These are phyloP conservation scores for Baffinella frigidus DNA, from an alignment of 208 protist species.

Conservation along the genomic window DNA sequence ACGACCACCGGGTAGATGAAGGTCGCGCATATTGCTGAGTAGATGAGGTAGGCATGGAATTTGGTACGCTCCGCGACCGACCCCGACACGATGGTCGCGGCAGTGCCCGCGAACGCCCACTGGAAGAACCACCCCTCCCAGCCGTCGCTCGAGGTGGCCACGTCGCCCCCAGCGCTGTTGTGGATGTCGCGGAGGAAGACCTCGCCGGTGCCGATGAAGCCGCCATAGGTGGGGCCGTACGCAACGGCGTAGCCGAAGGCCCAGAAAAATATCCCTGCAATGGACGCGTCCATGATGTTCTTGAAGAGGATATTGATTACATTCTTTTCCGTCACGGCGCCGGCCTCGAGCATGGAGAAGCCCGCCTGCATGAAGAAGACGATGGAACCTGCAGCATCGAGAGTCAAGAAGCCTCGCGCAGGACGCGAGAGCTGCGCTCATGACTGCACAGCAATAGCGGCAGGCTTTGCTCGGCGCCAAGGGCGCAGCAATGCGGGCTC, in stretches of 20 bases:
- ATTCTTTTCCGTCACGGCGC: constrained; percentile 65
- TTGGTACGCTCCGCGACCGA: constrained; percentile 57
- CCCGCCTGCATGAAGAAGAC: constrained; percentile 67
- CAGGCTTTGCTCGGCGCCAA: too few relatives aligned
- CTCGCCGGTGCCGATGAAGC: constrained; percentile 16
- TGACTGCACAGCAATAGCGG: too few relatives aligned
- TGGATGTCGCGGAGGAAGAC: not conserved
- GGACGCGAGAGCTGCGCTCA: too few relatives aligned
- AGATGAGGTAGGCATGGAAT: constrained; percentile 63
- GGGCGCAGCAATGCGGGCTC: too few relatives aligned
- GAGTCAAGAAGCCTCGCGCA: too few relatives aligned
- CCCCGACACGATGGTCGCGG: constrained; percentile 65
- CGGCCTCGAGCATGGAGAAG: constrained; percentile 71
- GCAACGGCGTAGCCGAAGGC: constrained; percentile 67
- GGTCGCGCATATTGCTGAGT: constrained; percentile 32
- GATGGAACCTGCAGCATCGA: too few relatives aligned
- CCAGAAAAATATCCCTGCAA: constrained; percentile 67
- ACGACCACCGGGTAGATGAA: constrained; percentile 68
- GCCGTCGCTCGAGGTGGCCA: not conserved
- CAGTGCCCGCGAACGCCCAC: constrained; percentile 58
- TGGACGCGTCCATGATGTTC: constrained; percentile 66
- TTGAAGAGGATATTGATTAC: constrained; percentile 62
- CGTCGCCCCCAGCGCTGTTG: not conserved
- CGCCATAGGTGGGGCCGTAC: constrained; percentile 24
- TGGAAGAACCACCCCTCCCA: constrained; percentile 57